Conservation (phyloP, 2,329 filamentous ascomycete genomes). For the Harringtonia lauricola region DNA sequence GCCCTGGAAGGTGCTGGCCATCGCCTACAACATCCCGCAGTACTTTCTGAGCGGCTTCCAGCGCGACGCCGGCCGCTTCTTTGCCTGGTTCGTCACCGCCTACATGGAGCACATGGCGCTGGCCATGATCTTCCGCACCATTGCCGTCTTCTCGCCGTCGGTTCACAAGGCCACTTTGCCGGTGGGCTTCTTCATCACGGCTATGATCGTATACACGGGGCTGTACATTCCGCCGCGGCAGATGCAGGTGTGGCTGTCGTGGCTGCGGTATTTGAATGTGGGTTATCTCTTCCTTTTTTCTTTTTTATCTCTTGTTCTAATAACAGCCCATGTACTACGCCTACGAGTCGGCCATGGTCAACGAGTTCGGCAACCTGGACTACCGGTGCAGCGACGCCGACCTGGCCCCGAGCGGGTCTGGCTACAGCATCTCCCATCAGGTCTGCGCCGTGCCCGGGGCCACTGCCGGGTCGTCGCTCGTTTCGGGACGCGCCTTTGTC, state of each 20-base stretch:
- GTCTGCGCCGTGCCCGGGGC: background rate
- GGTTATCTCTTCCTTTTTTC: background rate
- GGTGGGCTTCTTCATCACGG: background rate
- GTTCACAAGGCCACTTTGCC: background rate
- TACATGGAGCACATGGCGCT: background rate
- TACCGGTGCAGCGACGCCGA: background rate
- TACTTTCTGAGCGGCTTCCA: conserved; percentile 1
- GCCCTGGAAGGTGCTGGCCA: background rate
- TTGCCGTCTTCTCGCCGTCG: background rate
- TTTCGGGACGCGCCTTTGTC: background rate
- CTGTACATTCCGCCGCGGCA: background rate
- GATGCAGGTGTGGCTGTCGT: conserved; percentile 1
- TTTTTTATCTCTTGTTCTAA: background rate
- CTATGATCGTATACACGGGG: background rate
- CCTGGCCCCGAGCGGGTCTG: background rate
- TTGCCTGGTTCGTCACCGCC: background rate
- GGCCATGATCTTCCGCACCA: background rate
- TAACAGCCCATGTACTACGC: background rate
- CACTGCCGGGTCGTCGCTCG: background rate
- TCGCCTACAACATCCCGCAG: background rate
- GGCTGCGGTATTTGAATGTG: background rate
- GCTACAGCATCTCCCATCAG: background rate
- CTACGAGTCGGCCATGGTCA: background rate
- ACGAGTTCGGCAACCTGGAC: conserved; percentile 1
- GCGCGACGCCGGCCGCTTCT: conserved; percentile 1